phyloP scores from a whole-genome alignment of 2,329 filamentous ascomycete species.

The Domatiomyces catenatus region DNA sequence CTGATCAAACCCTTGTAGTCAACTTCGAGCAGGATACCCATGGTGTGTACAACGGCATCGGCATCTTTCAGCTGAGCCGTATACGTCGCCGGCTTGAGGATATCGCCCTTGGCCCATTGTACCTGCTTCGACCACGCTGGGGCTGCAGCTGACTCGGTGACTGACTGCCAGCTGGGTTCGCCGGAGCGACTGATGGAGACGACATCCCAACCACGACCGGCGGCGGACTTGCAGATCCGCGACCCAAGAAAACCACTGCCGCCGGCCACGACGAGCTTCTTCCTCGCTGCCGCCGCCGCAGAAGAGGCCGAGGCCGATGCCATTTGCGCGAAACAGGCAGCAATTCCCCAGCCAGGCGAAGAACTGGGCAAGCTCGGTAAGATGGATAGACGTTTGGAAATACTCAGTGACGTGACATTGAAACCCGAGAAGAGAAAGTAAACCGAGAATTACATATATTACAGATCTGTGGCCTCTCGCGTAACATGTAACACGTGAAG shows the following conservation, averaged over 20 bases:
- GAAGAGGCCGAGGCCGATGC: background rate
- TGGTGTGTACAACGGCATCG: conserved; percentile 77
- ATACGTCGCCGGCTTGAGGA: conserved; percentile 71
- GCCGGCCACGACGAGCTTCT: conserved; percentile 77
- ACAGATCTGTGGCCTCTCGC: background rate
- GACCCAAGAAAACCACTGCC: conserved; percentile 78
- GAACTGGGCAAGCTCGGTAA: background rate
- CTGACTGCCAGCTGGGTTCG: conserved; percentile 66
- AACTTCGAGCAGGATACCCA: conserved; percentile 91
- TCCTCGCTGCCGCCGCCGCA: conserved; percentile 33
- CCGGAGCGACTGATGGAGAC: conserved; percentile 88
- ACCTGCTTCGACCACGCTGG: conserved; percentile 73
- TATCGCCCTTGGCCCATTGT: conserved; percentile 74
- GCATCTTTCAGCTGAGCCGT: conserved; percentile 58
- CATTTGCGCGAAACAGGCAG: background rate
- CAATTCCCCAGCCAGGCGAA: background rate
- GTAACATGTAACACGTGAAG: too few relatives aligned
- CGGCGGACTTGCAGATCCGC: conserved; percentile 81
- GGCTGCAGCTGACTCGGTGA: conserved; percentile 54
- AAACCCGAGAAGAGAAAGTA: background rate
- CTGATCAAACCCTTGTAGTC: conserved; percentile 91
- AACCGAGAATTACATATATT: background rate
- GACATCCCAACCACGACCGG: conserved; percentile 76
- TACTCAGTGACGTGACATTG: background rate
- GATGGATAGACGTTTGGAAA: background rate